Base-by-base conservation (phyloP, 2,329 filamentous ascomycete species). In the Coniochaeta prunicola region DNA sequence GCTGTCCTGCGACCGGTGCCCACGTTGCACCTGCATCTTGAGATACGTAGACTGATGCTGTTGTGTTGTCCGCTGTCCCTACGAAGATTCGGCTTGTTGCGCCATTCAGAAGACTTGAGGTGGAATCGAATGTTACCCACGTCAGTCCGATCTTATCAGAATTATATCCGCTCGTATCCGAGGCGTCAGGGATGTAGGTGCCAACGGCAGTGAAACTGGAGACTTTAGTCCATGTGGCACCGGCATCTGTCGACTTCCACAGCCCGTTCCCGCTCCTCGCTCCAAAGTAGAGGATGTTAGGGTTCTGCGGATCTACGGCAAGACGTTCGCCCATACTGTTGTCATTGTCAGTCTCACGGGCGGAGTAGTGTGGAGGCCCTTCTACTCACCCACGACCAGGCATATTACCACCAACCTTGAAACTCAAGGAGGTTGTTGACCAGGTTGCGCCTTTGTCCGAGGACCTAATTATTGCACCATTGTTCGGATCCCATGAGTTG, bases 341-440 rank as follows among this genome's bases (percentile, higher is more conserved):
- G 19, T 24, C 2, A 24, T 45, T 2, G 36, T 45, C 40, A 45
- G 21, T 45, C 17, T 6, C 4, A 2, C 13, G 19, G 19, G 21
- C 5, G 13, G 10, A 13, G 21, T 24, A 19, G 40, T 45, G 24
- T 24, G n/a, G 19, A 45, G 17, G 40, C 10, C 40, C 24, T 24
- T 34, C 31, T 13, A 45, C 40, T 10, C 24, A 45, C 8, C 83
- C 83, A 30, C 83, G 77, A 1, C 83, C 83, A 8, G 82, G 82
- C 81, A 84, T 85, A 65, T 85, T 85, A 0, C 82, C 82, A 8
- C 82, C 82, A 53, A 84, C 80, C 66, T 85, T 85, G 73, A 85
- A 85, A 2, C 80, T 74, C 0, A 85, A 72, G 6, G 71, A 70
- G 0, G 79, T 77, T 21, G 74, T 71, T 1, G 71, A 64, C 79